Base-by-base conservation (phyloP, 495 filamentous ascomycete species). In the Xylaria acuta region DNA sequence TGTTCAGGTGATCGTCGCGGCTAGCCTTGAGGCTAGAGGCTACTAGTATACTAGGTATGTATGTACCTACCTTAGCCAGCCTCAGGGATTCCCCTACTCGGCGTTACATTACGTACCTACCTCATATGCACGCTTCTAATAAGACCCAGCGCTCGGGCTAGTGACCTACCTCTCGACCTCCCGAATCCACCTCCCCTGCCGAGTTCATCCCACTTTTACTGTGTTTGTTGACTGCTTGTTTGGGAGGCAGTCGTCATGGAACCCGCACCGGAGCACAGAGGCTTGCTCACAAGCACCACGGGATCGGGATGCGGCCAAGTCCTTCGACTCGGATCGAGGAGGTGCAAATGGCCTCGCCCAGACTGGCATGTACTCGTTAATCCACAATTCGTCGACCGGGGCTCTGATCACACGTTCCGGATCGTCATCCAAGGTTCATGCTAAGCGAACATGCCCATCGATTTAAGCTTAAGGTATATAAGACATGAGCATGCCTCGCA, bases 401-500 rank as follows among this genome's bases (percentile, higher is more conserved):
- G 25, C 43, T 32, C 25, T 32, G 43, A 63, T 70, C 68, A 70
- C 58, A 53, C 40, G 53, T 60, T 38, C 58, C 68, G 38, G n/a
- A 67, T 53, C 64, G 36, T 7, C 56, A 60, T 36, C n/a, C n/a
- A n/a, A n/a, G n/a, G n/a, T n/a, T 63, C 69, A 56, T 64, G 45
- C 69, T 30, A 40, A 56, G 32, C 14, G 36, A n/a, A 56, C 56
- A 64, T 71, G 16, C 22, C 18, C 47, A 64, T 71, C 14, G 36
- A 34, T 38, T 38, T 38, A 38, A 38, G 36, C 3, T 38, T 38
- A n/a, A n/a, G n/a, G 27, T 59, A 65, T 79, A 79, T 79, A 79
- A 79, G 75, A 77, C 68, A 75, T 54, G 60, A 54, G 32, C 65
- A 71, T 70, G 41, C 47, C 71, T 69, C 73, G 70, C 67, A 22